A percentile compares a stretch with the other conserved stretches of the same genome.
phyloP scores from a whole-genome alignment of 2,329 filamentous ascomycete species.

The Nemania sp. region DNA sequence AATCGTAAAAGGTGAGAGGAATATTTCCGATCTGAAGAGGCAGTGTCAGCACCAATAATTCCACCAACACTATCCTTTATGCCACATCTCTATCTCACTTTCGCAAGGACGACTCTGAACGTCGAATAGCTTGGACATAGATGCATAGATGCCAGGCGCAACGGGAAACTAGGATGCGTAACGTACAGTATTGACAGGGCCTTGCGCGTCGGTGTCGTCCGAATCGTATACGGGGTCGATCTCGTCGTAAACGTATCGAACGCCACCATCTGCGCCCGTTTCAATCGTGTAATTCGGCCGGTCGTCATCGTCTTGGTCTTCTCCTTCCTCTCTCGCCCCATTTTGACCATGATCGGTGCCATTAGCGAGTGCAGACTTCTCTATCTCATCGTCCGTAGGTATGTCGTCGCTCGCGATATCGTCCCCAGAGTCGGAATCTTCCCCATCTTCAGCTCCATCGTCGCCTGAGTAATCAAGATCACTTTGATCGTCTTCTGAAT shows the following conservation, averaged over 20 bases:
- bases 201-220: conserved; percentile 85
- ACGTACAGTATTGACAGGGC: conserved; percentile 70
- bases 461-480: conserved; percentile 37
- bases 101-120: neutral
- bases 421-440: conserved; percentile 45
- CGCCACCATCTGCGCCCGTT: conserved; percentile 86
- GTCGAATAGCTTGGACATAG: neutral
- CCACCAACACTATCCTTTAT: neutral
- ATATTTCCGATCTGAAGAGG: conserved; percentile 75
- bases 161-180: neutral
- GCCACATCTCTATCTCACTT: neutral
- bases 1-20: conserved; percentile 91
- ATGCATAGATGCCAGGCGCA: neutral
- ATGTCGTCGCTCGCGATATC: conserved; percentile 48
- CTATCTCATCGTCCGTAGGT: conserved; percentile 45
- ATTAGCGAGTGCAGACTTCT: conserved; percentile 40
- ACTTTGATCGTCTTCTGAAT: conserved; percentile 49
- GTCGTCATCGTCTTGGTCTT: conserved; percentile 24
- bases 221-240: conserved; percentile 95
- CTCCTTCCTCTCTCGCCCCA: conserved; percentile 33
- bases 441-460: conserved; percentile 46
- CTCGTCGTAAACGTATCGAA: conserved; percentile 89
- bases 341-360: conserved; percentile 41
- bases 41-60: conserved; percentile 7
- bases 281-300: conserved; percentile 58